A percentile compares a stretch with the other conserved stretches of the same genome.
Evolutionary conservation across 768 basidiomycete species (phyloP).

Genomic region (Mrakia blollopis): DNA sequence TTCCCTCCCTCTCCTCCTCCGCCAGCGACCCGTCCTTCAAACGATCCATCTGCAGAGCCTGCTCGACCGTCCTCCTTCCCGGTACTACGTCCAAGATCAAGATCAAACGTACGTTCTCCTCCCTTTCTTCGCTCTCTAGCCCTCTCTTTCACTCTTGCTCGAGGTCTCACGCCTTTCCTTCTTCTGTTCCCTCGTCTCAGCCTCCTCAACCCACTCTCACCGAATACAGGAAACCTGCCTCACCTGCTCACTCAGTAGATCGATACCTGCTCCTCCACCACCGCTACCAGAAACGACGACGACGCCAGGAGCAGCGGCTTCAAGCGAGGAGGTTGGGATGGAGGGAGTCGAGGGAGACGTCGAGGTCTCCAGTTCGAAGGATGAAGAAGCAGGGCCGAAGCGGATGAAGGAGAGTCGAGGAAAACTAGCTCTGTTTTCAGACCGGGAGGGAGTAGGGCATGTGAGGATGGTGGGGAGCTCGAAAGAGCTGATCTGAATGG

Average conservation of each 20-base stretch:
- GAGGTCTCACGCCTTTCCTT: not conserved
- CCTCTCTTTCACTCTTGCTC: not conserved
- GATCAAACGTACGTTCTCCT: conserved; percentile 37
- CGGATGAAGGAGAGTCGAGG: not conserved
- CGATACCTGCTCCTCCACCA: not conserved
- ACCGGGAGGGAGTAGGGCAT: not conserved
- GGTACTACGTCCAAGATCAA: conserved; percentile 39
- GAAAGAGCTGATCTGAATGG: too few relatives aligned
- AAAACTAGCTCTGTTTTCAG: not conserved
- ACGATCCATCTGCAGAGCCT: conserved; percentile 38
- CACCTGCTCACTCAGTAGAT: not conserved
- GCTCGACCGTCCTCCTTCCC: conserved; percentile 40
- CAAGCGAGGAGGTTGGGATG: not conserved
- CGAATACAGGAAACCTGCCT: not conserved
- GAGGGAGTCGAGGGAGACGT: not conserved
- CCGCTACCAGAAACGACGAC: not conserved
- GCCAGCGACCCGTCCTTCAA: conserved; percentile 42
- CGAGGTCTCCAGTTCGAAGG: not conserved
- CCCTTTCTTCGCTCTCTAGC: not conserved
- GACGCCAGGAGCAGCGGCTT: too few relatives aligned
- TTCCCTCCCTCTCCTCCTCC: not conserved
- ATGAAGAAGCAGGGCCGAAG: not conserved
- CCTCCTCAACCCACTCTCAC: not conserved
- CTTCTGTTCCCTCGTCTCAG: not conserved
- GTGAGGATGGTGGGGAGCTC: not conserved